Conservation (phyloP, 345 rosid genomes). For the Durio zibethinus region DNA sequence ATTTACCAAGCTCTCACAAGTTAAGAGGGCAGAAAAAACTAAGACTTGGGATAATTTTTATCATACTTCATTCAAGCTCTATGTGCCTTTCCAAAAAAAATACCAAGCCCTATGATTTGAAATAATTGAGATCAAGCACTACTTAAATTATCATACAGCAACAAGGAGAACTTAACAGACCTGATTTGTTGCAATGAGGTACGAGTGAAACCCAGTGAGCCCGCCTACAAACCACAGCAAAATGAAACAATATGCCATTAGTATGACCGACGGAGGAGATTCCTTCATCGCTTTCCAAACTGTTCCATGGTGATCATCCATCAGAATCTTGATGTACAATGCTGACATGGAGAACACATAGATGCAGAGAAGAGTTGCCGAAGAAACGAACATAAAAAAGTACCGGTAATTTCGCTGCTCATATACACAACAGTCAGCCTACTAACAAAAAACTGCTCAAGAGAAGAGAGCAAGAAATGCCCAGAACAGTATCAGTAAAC, state of each 20-base stretch:
- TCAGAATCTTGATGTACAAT: conserved; percentile 73
- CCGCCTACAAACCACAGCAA: conserved; percentile 96
- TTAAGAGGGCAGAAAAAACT: not conserved
- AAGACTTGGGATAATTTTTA: not conserved
- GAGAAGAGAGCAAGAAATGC: conserved; percentile 2
- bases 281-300: conserved; percentile 89
- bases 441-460: not conserved
- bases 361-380: conserved; percentile 81
- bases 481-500: not conserved
- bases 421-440: conserved; percentile 21
- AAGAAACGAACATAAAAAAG: conserved; percentile 96
- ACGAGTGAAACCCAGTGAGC: conserved; percentile 87
- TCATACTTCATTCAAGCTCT: conserved; percentile 1
- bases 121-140: conserved; percentile 7
- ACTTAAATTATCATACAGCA: not conserved
- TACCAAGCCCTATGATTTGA: not conserved
- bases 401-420: conserved; percentile 94
- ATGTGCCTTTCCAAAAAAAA: not conserved
- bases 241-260: conserved; percentile 84
- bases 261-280: conserved; percentile 77
- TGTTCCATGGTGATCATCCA: conserved; percentile 58
- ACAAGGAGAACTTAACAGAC: conserved; percentile 36
- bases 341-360: conserved; percentile 86
- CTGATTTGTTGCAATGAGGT: conserved; percentile 90
- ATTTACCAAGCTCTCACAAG: not conserved